Conservation (phyloP, 2,329 filamentous ascomycete genomes). For the Stachybotrys elegans region DNA sequence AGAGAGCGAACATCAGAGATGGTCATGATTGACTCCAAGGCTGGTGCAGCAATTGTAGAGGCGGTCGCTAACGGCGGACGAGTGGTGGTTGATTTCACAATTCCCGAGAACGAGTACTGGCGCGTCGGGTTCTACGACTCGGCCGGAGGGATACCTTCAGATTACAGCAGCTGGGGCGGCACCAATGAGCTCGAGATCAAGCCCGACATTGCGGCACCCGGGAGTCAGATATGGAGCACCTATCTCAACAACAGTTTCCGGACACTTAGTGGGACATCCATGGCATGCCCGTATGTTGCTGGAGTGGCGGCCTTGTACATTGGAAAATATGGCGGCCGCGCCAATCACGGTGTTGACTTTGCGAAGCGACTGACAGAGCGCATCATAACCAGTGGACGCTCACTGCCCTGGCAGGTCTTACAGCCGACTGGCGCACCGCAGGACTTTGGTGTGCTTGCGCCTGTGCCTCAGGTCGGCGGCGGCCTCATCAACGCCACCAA, state of each 20-base stretch:
- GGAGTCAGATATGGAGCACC: conserved; percentile 34
- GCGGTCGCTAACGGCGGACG: conserved; percentile 17
- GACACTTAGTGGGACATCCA: conserved; percentile 41
- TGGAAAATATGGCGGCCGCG: conserved; percentile 23
- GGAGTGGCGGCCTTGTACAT: conserved; percentile 34
- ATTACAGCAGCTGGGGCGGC: conserved; percentile 38
- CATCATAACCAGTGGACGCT: conserved; percentile 27
- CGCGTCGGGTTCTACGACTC: conserved; percentile 15
- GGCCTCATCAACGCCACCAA: conserved; percentile 38
- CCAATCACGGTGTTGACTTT: conserved; percentile 22
- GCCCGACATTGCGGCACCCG: conserved; percentile 37
- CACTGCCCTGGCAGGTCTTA: conserved; percentile 14
- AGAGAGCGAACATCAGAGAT: background rate
- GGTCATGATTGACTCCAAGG: conserved; percentile 13
- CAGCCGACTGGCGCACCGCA: conserved; percentile 7
- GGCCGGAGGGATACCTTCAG: conserved; percentile 29
- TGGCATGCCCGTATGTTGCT: conserved; percentile 42
- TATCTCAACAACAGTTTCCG: conserved; percentile 26
- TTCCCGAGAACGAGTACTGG: conserved; percentile 15
- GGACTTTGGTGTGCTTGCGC: conserved; percentile 18
- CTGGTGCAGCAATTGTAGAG: conserved; percentile 20
- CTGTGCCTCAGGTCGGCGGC: conserved; percentile 33
- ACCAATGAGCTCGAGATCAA: conserved; percentile 37
- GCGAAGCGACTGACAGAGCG: conserved; percentile 19
- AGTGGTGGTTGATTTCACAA: conserved; percentile 22